These are phyloP conservation scores for Gnaphalium uliginosum DNA, from an alignment of 129 eudicot species.

Conservation along the genomic window DNA sequence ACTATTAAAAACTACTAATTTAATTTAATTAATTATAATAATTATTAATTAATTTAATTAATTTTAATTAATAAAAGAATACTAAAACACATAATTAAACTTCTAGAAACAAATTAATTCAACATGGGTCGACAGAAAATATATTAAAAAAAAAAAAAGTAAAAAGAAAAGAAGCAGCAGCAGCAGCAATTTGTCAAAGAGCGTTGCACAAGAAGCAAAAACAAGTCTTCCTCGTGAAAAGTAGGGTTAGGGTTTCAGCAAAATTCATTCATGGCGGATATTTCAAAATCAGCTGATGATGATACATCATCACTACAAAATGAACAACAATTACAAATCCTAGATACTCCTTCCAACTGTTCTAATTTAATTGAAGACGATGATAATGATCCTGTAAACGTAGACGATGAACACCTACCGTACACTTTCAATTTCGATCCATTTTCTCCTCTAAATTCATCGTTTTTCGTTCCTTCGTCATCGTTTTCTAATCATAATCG, in stretches of 20 bases:
- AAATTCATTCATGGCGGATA: conserved; percentile 7
- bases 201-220: conserved; percentile 25
- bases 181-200: conserved; percentile 31
- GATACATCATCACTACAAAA: neutral
- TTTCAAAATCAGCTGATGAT: neutral
- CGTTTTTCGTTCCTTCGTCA: conserved; percentile 37
- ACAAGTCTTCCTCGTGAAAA: conserved; percentile 20
- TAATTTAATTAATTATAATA: too few species aligned
- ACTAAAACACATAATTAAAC: too few species aligned
- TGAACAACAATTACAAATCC: neutral
- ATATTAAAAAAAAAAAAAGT: neutral
- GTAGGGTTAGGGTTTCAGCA: conserved; percentile 2
- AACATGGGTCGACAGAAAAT: neutral
- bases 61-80: too few species aligned
- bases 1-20: too few species aligned
- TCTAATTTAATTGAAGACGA: conserved; percentile 3
- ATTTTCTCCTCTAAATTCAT: conserved; percentile 34
- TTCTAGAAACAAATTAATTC: too few species aligned
- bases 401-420: conserved; percentile 12
- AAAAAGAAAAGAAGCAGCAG: neutral
- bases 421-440: conserved; percentile 46
- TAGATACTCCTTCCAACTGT: neutral
- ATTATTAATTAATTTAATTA: too few species aligned
- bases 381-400: conserved; percentile 26
- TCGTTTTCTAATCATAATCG: conserved; percentile 7